phyloP scores from a whole-genome alignment of 768 basidiomycete genomes.

The Naganishia antarctica region DNA sequence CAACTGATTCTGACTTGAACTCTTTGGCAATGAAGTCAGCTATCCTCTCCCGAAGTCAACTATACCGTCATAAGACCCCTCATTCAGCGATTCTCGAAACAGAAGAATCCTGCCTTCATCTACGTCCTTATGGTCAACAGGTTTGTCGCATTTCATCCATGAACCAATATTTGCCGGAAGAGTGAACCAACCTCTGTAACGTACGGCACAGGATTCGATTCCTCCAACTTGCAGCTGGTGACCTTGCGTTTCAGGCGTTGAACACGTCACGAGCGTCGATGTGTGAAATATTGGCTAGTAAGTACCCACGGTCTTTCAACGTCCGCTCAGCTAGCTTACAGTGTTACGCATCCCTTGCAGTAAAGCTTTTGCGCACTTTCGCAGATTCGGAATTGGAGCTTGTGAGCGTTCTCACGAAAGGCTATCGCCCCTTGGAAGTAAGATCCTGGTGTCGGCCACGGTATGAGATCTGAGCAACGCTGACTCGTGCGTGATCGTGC shows the following conservation, averaged over 20 bases:
- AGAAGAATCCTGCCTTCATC: constrained; percentile 34
- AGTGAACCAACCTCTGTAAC: too few relatives aligned
- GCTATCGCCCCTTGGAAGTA: constrained; percentile 79
- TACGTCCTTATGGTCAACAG: constrained; percentile 48
- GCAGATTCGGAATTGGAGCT: constrained; percentile 67
- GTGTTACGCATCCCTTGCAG: too few relatives aligned
- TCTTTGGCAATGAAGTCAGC: constrained; percentile 27
- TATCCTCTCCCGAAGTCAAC: constrained; percentile 45
- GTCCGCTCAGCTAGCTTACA: too few relatives aligned
- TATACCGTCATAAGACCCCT: constrained; percentile 45
- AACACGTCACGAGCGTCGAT: constrained; percentile 68
- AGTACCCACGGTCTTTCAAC: too few relatives aligned
- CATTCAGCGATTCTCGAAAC: constrained; percentile 34
- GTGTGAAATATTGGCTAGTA: constrained; percentile 75
- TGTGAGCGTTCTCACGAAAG: constrained; percentile 70
- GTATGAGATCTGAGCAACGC: too few relatives aligned
- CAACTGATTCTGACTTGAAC: background rate
- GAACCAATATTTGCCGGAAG: too few relatives aligned
- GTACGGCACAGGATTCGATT: constrained; percentile 63
- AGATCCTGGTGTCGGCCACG: constrained; percentile 52
- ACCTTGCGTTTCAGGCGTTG: constrained; percentile 69
- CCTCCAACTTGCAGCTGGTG: constrained; percentile 61
- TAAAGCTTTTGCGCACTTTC: constrained; percentile 74
- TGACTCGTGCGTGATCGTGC: background rate
- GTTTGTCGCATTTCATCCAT: constrained; percentile 26